Evolutionary conservation across 768 basidiomycete species (phyloP), one percentile per base, ranked within the genome.

Genomic region (Boletus rex-veris): DNA sequence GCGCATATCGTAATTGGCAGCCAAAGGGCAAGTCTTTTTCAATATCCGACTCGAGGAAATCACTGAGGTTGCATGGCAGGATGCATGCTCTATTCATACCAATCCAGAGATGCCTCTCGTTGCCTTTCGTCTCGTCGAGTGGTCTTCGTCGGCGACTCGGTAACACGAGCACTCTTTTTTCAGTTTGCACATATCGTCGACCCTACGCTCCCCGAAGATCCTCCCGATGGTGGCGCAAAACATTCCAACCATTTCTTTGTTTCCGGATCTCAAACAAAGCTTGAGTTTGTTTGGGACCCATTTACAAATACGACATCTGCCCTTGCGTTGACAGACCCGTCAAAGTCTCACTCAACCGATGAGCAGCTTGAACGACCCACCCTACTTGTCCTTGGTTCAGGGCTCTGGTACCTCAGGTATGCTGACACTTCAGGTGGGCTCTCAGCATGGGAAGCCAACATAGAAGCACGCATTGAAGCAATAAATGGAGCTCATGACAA

Each of bases 381-480:
- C 0, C 71, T 97, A 43, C 77, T 94, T 28, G 86, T 95, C 10
- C 67, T 97, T 15, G 93, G 93, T 10, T 85, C 88, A 14, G 93
- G 93, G 0, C 74, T 96, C 36, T 95, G 93, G 93, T 92, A 92
- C 67, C 79, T 97, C 41, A 84, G 90, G 21, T 85, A 94, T 67
- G 75, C 84, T 1, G 74, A 81, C 35, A 59, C 74, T 16, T 88
- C 90, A 1, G 89, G 91, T 21, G 90, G 90, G 4, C 75, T 94
- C 38, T 72, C 85, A 30, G 76, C 83, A 1, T 97, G 92, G 90
- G 88, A 89, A 61, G 75, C 76, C 24, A 86, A 80, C 60, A 83
- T 90, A 57, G 88, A 92, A 60, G 62, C 71, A 8, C 76, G 84
- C n/a, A 79, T 95, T 30, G 72, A 75, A 39, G 61, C 75, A 12